phyloP scores from a whole-genome alignment of 169 alveolate species.

The Eimeria praecox region DNA sequence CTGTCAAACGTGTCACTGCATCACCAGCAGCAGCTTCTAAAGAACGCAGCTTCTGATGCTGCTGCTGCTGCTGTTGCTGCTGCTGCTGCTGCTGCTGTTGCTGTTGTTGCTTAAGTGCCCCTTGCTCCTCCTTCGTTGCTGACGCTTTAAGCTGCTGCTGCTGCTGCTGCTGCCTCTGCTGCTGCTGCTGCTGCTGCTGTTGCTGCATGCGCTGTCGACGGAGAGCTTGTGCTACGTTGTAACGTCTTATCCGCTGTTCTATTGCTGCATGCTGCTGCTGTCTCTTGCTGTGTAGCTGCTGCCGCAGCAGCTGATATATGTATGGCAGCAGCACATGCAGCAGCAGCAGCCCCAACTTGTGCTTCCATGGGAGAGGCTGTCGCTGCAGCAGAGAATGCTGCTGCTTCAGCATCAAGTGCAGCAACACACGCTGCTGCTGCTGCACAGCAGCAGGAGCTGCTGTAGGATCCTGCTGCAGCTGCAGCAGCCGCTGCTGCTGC shows the following conservation, averaged over 20 bases:
- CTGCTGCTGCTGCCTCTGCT: constrained; percentile 60
- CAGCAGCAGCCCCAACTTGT: constrained; percentile 7
- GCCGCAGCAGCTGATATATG: constrained; percentile 52
- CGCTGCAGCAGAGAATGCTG: constrained; percentile 33
- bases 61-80: constrained; percentile 28
- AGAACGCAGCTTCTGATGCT: background rate
- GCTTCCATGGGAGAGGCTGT: constrained; percentile 64
- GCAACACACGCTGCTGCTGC: constrained; percentile 6
- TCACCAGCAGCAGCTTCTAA: constrained; percentile 18
- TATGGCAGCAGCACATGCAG: background rate
- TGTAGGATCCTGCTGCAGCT: background rate
- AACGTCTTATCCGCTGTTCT: constrained; percentile 60
- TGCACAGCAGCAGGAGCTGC: constrained; percentile 4
- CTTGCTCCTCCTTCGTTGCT: background rate
- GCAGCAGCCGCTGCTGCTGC: background rate
- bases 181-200: constrained; percentile 61
- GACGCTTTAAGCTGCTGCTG: constrained; percentile 58
- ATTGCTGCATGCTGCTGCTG: constrained; percentile 56
- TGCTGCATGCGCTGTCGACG: constrained; percentile 78
- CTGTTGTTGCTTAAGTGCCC: background rate
- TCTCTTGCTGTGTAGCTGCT: constrained; percentile 48
- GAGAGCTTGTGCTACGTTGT: constrained; percentile 49
- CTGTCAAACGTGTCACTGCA: constrained; percentile 14
- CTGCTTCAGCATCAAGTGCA: constrained; percentile 7
- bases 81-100: constrained; percentile 44